phyloP scores from a whole-genome alignment of 2,329 filamentous ascomycete species.

The Cladosporium sp. region DNA sequence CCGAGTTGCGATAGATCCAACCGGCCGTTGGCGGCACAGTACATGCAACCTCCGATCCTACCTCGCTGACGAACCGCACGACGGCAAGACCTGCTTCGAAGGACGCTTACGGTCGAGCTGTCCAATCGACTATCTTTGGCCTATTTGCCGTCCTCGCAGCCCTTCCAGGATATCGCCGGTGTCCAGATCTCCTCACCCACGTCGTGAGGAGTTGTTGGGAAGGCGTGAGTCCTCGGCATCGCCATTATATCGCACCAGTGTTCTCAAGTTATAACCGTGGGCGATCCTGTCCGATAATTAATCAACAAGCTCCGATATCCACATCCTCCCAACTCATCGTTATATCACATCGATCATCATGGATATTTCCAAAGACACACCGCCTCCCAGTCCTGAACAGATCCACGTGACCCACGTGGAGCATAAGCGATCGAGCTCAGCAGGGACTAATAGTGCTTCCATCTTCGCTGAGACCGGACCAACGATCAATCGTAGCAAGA shows the following conservation, averaged over 20 bases:
- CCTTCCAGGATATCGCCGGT: slow-evolving; percentile 6
- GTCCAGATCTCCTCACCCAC: background rate
- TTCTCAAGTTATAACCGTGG: background rate
- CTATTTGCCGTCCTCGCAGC: background rate
- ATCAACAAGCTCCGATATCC: background rate
- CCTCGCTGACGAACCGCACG: slow-evolving; percentile 12
- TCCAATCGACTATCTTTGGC: slow-evolving; percentile 1
- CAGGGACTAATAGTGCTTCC: slow-evolving; percentile 2
- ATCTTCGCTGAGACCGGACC: slow-evolving; percentile 17
- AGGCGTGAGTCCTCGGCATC: slow-evolving; percentile 4
- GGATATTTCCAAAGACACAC: background rate
- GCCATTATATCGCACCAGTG: slow-evolving; percentile 3
- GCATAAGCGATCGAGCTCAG: slow-evolving; percentile 16
- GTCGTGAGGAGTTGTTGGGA: slow-evolving; percentile 6
- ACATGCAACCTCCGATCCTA: slow-evolving; percentile 2
- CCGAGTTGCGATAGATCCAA: background rate
- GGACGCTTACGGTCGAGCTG: slow-evolving; percentile 1
- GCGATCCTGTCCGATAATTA: background rate
- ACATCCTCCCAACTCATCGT: background rate
- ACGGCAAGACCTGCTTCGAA: slow-evolving; percentile 9
- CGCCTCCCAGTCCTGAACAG: slow-evolving; percentile 2
- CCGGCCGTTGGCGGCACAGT: background rate
- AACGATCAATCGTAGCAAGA: slow-evolving; percentile 26
- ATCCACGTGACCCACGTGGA: slow-evolving; percentile 21
- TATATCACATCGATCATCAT: background rate